phyloP scores from a whole-genome alignment of 2,329 filamentous ascomycete species.

The Bimuria novae-zelandiae region DNA sequence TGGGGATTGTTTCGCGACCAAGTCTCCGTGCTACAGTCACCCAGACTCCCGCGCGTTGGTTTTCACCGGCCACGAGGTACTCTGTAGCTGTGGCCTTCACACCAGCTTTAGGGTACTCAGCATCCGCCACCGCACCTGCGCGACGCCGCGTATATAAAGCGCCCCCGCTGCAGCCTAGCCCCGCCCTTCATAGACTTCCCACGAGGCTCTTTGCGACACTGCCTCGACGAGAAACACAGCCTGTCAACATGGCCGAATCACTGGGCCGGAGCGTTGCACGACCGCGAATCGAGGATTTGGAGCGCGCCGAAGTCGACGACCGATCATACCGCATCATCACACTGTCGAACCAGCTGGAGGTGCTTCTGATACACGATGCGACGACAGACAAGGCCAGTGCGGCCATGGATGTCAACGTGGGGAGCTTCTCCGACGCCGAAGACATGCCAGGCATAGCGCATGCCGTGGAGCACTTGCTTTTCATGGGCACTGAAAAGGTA shows the following conservation, averaged over 20 bases:
- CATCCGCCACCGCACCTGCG: constrained; percentile 26
- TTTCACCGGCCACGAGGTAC: constrained; percentile 14
- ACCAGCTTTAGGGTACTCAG: constrained; percentile 20
- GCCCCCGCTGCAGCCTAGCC: constrained; percentile 14
- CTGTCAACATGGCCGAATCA: constrained; percentile 35
- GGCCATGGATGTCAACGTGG: constrained; percentile 92
- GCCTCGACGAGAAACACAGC: constrained; percentile 12
- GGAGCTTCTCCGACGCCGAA: constrained; percentile 88
- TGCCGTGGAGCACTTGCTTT: constrained; percentile 92
- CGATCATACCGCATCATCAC: constrained; percentile 85
- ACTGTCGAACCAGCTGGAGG: constrained; percentile 86
- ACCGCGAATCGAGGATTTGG: constrained; percentile 64
- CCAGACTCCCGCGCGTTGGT: constrained; percentile 12
- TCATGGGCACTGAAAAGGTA: constrained; percentile 97
- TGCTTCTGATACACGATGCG: constrained; percentile 87
- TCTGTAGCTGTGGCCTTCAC: constrained; percentile 16
- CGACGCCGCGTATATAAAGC: constrained; percentile 28
- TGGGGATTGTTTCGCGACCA: constrained; percentile 25
- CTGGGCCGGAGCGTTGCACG: constrained; percentile 31
- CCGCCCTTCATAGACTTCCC: constrained; percentile 14
- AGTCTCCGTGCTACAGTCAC: not conserved
- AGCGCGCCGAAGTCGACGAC: constrained; percentile 84
- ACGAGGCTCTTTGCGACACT: constrained; percentile 16
- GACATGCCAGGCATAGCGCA: constrained; percentile 96
- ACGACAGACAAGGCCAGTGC: constrained; percentile 97